Base-by-base conservation (phyloP, 768 basidiomycete species). In the Mycena sanguinolenta region DNA sequence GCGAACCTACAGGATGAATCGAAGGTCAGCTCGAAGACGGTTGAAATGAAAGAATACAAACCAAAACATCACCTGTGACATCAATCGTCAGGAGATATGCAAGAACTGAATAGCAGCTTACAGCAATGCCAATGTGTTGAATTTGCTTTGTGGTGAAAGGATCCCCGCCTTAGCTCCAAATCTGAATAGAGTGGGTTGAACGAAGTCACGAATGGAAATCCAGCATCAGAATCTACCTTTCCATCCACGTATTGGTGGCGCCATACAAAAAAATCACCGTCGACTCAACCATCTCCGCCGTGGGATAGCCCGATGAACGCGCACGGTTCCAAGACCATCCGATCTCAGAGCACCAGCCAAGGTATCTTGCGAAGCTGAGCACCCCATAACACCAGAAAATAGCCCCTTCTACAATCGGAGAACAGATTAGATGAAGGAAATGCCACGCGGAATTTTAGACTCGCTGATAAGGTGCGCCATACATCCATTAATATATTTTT, bases 251-350 rank as follows among this genome's bases (percentile, higher is more conserved):
- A 78, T 99, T 97, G 50, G 95, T 92, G 42, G 89, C 84, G 10
- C 97, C 97, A 77, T 98, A 99, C 0, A 90, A 38, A 81, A 97
- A 97, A 75, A 98, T 96, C 59, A 95, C 87, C 13, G 84, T 76
- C 0, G 91, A 94, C 80, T 96, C 95, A 66, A 91, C 84, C 63
- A 94, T 92, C 78, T 95, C 94, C 7, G 91, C 93, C 10, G 91
- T 89, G 12, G 87, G 84, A 53, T 82, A 82, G 30, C 82, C 81
- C 23, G 83, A 82, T 5, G 81, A 78, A 0, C 90, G 92, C 0
- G 89, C 83, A 30, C 86, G 83, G 78, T 99, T 99, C 97, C 97
- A 99, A 19, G 97, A 94, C 97, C 97, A 99, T 5, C 97, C 97
- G 38, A 90, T 80, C 57, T 94, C 90, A 25, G 95, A 87, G 79